Evolutionary conservation across 139 green algal genomes (phyloP).

Genomic region (Coelastrella sp.): DNA sequence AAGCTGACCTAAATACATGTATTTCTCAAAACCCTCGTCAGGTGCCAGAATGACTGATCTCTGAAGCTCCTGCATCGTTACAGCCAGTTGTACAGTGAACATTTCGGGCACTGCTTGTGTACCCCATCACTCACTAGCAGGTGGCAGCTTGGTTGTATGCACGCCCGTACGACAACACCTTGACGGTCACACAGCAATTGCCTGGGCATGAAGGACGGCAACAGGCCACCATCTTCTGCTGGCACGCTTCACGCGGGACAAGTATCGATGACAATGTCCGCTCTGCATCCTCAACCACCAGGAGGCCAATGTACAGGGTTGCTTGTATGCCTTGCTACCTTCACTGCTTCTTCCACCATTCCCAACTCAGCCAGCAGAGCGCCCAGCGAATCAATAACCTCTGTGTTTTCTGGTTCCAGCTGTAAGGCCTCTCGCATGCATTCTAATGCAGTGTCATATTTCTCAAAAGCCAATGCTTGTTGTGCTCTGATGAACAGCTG

Average conservation of each 20-base stretch:
- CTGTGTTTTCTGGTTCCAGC: conserved; percentile 68
- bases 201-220: no score
- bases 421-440: conserved; percentile 47
- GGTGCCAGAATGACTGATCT: conserved; percentile 67
- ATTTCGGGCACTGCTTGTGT: no score
- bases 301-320: neutral
- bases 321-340: conserved; percentile 7
- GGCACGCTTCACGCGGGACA: no score
- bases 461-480: conserved; percentile 59
- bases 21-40: conserved; percentile 86
- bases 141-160: no score
- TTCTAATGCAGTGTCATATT: conserved; percentile 59
- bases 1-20: conserved; percentile 89
- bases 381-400: conserved; percentile 73
- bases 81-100: no score
- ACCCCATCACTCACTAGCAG: no score
- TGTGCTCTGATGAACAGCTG: conserved; percentile 65
- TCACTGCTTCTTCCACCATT: conserved; percentile 64
- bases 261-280: no score
- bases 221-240: neutral
- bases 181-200: no score
- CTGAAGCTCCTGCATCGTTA: conserved; percentile 59
- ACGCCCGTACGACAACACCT: no score
- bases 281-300: no score
- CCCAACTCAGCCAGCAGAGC: conserved; percentile 79